Base-by-base conservation (phyloP, 768 basidiomycete genomes). In the Suillus lakei region DNA sequence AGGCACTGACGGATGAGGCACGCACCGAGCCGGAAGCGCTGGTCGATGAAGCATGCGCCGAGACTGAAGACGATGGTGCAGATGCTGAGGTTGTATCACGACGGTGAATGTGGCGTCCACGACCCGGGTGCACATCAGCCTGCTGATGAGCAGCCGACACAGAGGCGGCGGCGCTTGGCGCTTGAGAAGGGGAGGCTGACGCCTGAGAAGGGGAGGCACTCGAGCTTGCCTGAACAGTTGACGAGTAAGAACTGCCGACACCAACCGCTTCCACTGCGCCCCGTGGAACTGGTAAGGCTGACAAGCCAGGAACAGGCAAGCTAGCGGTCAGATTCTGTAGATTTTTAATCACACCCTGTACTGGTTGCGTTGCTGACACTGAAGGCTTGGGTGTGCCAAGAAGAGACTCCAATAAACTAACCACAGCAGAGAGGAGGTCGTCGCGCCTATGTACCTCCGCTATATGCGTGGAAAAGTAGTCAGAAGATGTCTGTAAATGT, bases 391-490 rank as follows among this genome's bases (percentile, higher is more conserved):
- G 53, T 6, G 53, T 12, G 30, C 12, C 21, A 7, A 54, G 32
- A n/a, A 54, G 1, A 21, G 32, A 6, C 30, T 10, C 0, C 12
- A 54, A 0, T 10, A 32, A 0, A 12, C 21, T 6, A 54, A 54
- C 1, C 53, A 54, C 1, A 5, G 1, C 1, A 54, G 30, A 13
- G 30, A 32, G 3, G 5, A 54, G 12, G 18, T 6, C 21, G 18
- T 5, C 2, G 10, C 30, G 18, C 53, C 53, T 32, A 34, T 54
- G 53, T 12, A 54, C 21, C 53, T 54, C 53, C 32, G 53, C 53
- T 54, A 32, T 21, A 32, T 54, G 18, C 13, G 13, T 39, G 9
- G 28, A 12, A n/a, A 54, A 34, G 30, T n/a, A 21, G 21, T 54
- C 21, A n/a, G 21, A 13, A 21, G 10, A 34, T 32, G 2, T 34